Base-by-base conservation (phyloP, 1,139 yeast species). In the Saccharomyces hybrid region DNA sequence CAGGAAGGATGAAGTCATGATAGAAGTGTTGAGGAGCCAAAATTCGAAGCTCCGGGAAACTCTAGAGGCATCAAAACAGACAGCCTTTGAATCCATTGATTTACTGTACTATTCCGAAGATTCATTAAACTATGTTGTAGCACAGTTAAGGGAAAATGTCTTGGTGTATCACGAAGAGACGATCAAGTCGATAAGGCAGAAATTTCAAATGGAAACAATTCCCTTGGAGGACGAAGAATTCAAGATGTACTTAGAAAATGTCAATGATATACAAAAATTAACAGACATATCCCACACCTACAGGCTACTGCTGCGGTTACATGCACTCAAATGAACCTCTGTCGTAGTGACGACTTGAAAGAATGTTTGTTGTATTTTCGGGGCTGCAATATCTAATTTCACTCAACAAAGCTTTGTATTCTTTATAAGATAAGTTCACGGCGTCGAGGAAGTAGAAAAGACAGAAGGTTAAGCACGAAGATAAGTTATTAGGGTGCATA, bases 171-270 rank as follows among this genome's bases (percentile, higher is more conserved):
- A 61, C 49, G 49, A 52, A 25, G 31, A 46, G 9, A 53, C 61
- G 23, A 44, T 59, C 11, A 38, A 23, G 9, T 54, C 50, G 44
- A 57, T 60, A 13, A 60, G 59, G 47, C 26, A 34, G 7, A 55
- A 56, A 16, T 53, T 59, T 48, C 47, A 57, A 1, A 48, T 52
- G 6, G 61, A 60, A 20, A 38, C 63, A 20, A 46, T 58, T 13
- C 55, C 61, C 1, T 48, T 56, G 31, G 68, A 65, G 50, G 63
- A 64, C 51, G 41, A 54, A 16, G 69, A 66, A 54, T 66, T 65
- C 47, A 47, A 50, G 3, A 46, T 34, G 3, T 66, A 65, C 49
- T 46, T 63, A 49, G 60, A 55, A 13, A 63, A 60, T 32, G 50
- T 63, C 4, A 48, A 52, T 7, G 61, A 60, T 48, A 28, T 63